Conservation (phyloP, 768 basidiomycete species). For the Boletellus emodensis region DNA sequence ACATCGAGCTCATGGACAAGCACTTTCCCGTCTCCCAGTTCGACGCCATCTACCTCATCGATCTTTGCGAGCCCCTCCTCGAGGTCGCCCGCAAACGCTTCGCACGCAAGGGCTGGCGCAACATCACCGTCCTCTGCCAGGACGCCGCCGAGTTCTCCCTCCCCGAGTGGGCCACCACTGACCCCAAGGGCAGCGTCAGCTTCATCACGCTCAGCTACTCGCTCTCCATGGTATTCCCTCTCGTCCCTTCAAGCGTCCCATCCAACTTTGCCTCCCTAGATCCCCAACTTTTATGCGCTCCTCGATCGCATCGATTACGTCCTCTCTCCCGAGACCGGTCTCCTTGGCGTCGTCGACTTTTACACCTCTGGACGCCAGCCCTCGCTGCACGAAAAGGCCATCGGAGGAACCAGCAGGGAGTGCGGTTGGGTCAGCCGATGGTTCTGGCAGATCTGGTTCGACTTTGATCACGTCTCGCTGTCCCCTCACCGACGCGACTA, state of each 20-base stretch:
- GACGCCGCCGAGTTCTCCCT: constrained; percentile 62
- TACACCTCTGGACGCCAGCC: constrained; percentile 44
- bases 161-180: too few species aligned
- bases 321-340: constrained; percentile 53
- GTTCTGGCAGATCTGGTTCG: too few species aligned
- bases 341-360: constrained; percentile 71
- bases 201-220: too few species aligned
- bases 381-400: too few species aligned
- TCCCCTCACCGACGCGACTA: too few species aligned
- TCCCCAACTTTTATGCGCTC: constrained; percentile 60
- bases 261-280: constrained; percentile 30
- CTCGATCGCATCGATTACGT: constrained; percentile 66
- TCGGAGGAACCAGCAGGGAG: too few species aligned
- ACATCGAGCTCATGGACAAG: constrained; percentile 7
- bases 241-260: too few species aligned
- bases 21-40: constrained; percentile 55
- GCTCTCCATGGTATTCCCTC: too few species aligned
- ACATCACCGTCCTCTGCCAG: constrained; percentile 67
- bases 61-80: constrained; percentile 68
- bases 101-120: constrained; percentile 62
- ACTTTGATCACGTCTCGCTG: too few species aligned
- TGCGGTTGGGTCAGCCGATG: too few species aligned
- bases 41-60: constrained; percentile 67
- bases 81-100: constrained; percentile 69
- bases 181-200: too few species aligned